Conservation (phyloP, 2,329 filamentous ascomycete genomes). For the Sporothrix mexicana region DNA sequence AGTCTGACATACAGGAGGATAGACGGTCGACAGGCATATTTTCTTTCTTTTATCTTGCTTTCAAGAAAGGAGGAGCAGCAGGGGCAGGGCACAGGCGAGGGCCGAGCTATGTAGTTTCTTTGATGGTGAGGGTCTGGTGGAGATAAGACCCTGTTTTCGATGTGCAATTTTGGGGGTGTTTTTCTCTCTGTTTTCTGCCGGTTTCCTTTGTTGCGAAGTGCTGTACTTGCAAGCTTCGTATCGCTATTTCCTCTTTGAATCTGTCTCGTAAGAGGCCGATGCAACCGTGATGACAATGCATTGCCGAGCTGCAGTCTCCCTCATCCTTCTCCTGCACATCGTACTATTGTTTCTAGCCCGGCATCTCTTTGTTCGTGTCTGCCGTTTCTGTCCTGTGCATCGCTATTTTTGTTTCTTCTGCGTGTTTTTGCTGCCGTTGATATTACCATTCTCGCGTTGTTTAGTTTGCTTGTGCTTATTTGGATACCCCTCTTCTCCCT, state of each 20-base stretch:
- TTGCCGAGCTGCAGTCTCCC: not conserved
- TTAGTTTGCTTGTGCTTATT: not conserved
- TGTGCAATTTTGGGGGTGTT: not conserved
- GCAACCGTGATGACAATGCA: not conserved
- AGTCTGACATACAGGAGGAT: constrained; percentile 20
- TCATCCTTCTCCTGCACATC: too few relatives aligned
- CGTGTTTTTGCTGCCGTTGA: constrained; percentile 9
- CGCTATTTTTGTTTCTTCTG: constrained; percentile 2
- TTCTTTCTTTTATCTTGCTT: too few relatives aligned
- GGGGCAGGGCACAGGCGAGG: constrained; percentile 1
- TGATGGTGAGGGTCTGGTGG: constrained; percentile 19
- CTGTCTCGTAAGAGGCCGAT: not conserved
- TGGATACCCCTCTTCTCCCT: constrained; percentile 2
- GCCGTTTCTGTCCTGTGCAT: not conserved
- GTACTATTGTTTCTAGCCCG: not conserved
- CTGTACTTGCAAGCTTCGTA: not conserved
- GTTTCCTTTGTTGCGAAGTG: not conserved
- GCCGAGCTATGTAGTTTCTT: constrained; percentile 11
- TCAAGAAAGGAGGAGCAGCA: not conserved
- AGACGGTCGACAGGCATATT: constrained; percentile 13
- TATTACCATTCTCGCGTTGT: not conserved
- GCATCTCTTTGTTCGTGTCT: not conserved
- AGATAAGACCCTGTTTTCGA: constrained; percentile 22
- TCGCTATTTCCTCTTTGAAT: not conserved
- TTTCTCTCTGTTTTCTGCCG: not conserved